phyloP scores from a whole-genome alignment of 2,329 filamentous ascomycete species.

The Septoria linicola region DNA sequence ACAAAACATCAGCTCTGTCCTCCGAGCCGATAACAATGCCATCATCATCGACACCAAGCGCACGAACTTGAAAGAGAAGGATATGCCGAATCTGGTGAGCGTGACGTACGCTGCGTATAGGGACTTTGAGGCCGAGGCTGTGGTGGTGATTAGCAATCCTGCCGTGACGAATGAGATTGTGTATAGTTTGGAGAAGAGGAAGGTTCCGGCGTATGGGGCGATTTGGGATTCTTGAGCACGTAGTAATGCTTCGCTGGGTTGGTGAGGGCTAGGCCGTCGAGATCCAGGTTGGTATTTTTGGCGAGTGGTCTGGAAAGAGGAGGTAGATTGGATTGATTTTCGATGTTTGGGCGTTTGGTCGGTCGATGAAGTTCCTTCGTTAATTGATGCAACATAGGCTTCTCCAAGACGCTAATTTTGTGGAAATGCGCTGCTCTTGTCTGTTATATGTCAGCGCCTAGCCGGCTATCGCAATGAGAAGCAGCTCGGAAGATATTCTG shows the following conservation, averaged over 20 bases:
- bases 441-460: no score
- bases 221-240: conserved; percentile 63
- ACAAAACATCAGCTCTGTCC: conserved; percentile 57
- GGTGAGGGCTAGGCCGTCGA: neutral
- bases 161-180: conserved; percentile 67
- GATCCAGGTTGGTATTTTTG: no score
- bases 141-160: conserved; percentile 72
- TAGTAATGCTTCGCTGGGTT: neutral
- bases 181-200: conserved; percentile 64
- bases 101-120: conserved; percentile 54
- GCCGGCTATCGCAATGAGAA: no score
- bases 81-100: conserved; percentile 61
- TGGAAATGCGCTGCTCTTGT: no score
- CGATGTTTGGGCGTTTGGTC: no score
- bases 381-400: no score
- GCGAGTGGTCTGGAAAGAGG: no score
- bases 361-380: no score
- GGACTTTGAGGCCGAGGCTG: conserved; percentile 59
- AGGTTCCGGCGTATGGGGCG: conserved; percentile 67
- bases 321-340: no score
- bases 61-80: conserved; percentile 38
- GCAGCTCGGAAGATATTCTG: no score
- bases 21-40: conserved; percentile 58
- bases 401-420: no score
- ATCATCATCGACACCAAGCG: conserved; percentile 66